These are phyloP conservation scores for Emmonsiellopsis sp. DNA, from an alignment of 2,329 filamentous ascomycete genomes.

Conservation along the genomic window DNA sequence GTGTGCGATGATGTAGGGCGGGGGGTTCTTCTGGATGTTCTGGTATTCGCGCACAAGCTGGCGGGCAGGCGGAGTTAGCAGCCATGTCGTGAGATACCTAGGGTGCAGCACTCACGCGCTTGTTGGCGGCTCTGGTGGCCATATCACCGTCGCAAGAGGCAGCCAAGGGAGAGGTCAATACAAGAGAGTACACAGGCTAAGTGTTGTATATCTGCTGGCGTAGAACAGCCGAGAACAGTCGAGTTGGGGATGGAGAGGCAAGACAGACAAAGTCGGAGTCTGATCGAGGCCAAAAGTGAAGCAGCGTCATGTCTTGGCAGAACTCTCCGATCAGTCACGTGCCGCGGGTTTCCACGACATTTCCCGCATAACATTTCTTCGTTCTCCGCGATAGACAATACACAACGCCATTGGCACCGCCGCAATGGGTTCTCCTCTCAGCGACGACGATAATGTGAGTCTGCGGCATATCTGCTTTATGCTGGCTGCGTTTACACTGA, in stretches of 20 bases:
- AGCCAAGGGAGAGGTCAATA: background rate
- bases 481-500: background rate
- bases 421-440: conserved; percentile 35
- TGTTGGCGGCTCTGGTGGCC: conserved; percentile 64
- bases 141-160: conserved; percentile 32
- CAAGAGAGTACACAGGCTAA: background rate
- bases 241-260: too few relatives aligned
- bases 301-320: too few relatives aligned
- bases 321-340: too few relatives aligned
- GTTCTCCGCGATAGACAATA: background rate
- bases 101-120: conserved; percentile 46
- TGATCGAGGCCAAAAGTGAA: too few relatives aligned
- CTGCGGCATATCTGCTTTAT: background rate
- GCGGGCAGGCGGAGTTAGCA: conserved; percentile 1
- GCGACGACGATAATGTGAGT: conserved; percentile 34
- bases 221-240: too few relatives aligned
- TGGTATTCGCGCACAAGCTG: conserved; percentile 56
- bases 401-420: conserved; percentile 22
- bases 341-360: too few relatives aligned
- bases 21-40: conserved; percentile 62
- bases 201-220: background rate
- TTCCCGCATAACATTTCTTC: too few relatives aligned
- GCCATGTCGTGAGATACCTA: background rate
- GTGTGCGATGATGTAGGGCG: conserved; percentile 80
- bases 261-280: too few relatives aligned